These are phyloP conservation scores for Chiua virens DNA, from an alignment of 768 basidiomycete species.

Conservation along the genomic window DNA sequence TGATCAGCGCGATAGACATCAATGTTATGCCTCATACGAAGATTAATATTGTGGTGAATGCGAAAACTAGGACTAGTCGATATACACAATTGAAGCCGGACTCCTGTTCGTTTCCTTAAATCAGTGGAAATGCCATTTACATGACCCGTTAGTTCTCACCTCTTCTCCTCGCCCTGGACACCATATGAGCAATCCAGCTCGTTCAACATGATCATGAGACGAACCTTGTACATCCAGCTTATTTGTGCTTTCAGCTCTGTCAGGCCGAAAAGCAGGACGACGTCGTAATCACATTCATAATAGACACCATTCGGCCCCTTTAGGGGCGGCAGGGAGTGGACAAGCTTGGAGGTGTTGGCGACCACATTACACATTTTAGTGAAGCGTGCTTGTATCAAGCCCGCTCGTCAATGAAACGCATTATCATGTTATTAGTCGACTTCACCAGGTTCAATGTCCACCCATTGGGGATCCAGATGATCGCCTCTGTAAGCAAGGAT, in stretches of 20 bases:
- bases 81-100: slow-evolving; percentile 5
- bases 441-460: slow-evolving; percentile 11
- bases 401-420: background rate
- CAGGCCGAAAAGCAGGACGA: slow-evolving; percentile 41
- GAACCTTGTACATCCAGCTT: slow-evolving; percentile 38
- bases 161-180: slow-evolving; percentile 4
- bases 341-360: slow-evolving; percentile 5
- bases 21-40: no score
- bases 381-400: slow-evolving; percentile 1
- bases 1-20: no score
- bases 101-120: background rate
- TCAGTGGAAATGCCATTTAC: background rate
- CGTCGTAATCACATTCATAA: slow-evolving; percentile 26
- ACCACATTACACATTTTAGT: slow-evolving; percentile 8
- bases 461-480: slow-evolving; percentile 2
- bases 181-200: background rate
- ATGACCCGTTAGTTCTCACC: background rate
- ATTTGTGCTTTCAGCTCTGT: slow-evolving; percentile 49
- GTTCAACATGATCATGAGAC: background rate
- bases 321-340: background rate
- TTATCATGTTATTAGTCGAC: background rate
- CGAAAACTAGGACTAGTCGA: background rate
- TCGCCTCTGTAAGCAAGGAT: slow-evolving; percentile 21
- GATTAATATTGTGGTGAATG: no score
- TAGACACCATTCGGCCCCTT: background rate